A percentile compares a stretch with the other conserved stretches of the same genome.
Conservation (phyloP, 306 rosid genomes). For the Pyrus communis region DNA sequence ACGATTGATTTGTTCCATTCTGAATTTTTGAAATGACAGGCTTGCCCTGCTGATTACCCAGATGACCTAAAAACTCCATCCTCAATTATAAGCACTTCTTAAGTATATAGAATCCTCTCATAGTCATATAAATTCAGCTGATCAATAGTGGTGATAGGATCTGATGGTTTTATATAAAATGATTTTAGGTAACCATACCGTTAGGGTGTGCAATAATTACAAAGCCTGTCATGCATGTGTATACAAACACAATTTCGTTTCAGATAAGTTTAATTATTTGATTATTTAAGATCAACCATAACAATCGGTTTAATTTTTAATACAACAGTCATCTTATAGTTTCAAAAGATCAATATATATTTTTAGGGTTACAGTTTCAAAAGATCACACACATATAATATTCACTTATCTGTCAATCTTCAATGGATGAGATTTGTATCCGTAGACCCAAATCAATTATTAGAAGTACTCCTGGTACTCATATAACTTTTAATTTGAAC, state of each 20-base stretch:
- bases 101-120: too few species aligned
- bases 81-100: too few species aligned
- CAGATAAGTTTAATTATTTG: background rate
- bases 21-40: too few species aligned
- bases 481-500: background rate
- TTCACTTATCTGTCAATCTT: background rate
- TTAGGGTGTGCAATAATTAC: background rate
- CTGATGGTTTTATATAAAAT: background rate
- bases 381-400: background rate
- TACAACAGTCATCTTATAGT: slow-evolving; percentile 4
- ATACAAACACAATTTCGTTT: slow-evolving; percentile 5
- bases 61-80: too few species aligned
- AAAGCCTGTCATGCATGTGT: background rate
- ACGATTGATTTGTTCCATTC: too few species aligned
- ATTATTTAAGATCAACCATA: slow-evolving; percentile 3
- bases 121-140: background rate
- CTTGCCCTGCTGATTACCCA: too few species aligned
- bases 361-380: background rate
- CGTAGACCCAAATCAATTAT: slow-evolving; percentile 11
- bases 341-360: background rate
- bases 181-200: slow-evolving; percentile 13
- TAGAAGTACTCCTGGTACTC: slow-evolving; percentile 6
- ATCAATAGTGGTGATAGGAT: background rate
- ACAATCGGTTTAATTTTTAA: background rate
- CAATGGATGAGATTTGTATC: slow-evolving; percentile 28